A percentile compares a stretch with the other conserved stretches of the same genome.
These are phyloP conservation scores for Oxyria digyna DNA, from an alignment of 148 eudicot genomes.

Conservation along the genomic window DNA sequence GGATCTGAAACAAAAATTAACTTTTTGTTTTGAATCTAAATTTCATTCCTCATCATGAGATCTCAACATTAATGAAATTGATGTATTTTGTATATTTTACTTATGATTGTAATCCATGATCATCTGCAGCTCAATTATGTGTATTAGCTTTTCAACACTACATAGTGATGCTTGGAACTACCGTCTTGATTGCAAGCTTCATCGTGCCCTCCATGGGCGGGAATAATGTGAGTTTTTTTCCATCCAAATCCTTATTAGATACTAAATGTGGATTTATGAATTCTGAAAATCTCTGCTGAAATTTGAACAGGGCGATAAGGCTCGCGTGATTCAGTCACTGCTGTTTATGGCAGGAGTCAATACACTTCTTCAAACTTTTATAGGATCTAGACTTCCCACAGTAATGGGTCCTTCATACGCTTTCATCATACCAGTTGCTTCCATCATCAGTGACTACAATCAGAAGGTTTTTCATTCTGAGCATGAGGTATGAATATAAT, in stretches of 20 bases:
- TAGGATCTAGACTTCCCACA: constrained; percentile 84
- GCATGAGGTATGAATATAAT: constrained; percentile 42
- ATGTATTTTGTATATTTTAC: background rate
- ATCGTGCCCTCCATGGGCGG: constrained; percentile 93
- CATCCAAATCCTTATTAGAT: background rate
- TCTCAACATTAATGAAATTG: background rate
- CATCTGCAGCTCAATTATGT: constrained; percentile 52
- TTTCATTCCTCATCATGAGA: background rate
- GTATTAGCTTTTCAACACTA: constrained; percentile 84
- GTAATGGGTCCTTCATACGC: constrained; percentile 95
- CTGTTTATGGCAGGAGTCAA: constrained; percentile 82
- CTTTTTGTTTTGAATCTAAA: background rate
- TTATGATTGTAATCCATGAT: background rate
- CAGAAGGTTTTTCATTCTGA: constrained; percentile 28
- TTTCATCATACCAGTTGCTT: constrained; percentile 47
- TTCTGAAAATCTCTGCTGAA: background rate
- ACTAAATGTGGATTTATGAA: background rate
- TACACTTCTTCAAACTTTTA: constrained; percentile 72
- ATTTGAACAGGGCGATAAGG: constrained; percentile 69
- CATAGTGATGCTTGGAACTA: constrained; percentile 88
- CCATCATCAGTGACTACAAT: constrained; percentile 40
- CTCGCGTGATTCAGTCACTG: constrained; percentile 71
- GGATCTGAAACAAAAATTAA: background rate
- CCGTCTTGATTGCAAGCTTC: constrained; percentile 52
- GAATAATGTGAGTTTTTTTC: constrained; percentile 35